Evolutionary conservation across 2,329 filamentous ascomycete genomes (phyloP).

Genomic region (Curvularia hawaiiensis): DNA sequence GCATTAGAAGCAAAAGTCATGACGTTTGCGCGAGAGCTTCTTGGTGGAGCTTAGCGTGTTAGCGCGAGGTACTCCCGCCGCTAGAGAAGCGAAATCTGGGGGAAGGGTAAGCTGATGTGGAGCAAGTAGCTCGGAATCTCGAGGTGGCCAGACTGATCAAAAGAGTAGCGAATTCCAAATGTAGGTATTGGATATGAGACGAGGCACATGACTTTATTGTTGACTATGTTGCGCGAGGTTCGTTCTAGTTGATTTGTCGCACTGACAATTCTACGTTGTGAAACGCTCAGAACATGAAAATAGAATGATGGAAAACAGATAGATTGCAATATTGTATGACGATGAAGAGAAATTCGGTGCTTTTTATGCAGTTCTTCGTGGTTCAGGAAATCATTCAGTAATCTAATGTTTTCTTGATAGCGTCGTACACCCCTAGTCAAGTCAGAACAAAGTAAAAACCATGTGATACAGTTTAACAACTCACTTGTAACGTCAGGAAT

Average conservation of each 20-base stretch:
- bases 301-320: not conserved
- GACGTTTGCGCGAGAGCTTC: constrained; percentile 12
- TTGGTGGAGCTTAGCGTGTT: not conserved
- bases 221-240: not conserved
- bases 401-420: constrained; percentile 54
- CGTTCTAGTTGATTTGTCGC: too few species aligned
- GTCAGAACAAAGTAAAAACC: constrained; percentile 27
- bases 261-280: not conserved
- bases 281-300: not conserved
- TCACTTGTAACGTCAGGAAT: constrained; percentile 85
- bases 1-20: constrained; percentile 10
- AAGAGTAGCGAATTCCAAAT: not conserved
- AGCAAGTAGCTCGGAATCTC: not conserved
- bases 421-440: constrained; percentile 53
- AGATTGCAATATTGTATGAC: not conserved
- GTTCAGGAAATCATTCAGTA: constrained; percentile 38
- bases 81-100: constrained; percentile 16
- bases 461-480: constrained; percentile 47
- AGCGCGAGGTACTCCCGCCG: constrained; percentile 21
- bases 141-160: not conserved
- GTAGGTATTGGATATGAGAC: not conserved
- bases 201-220: not conserved
- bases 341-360: not conserved
- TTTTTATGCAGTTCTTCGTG: not conserved
- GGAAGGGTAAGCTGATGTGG: not conserved